Base-by-base conservation (phyloP, 108 stramenopile species). In the Cyclotella baltica region DNA sequence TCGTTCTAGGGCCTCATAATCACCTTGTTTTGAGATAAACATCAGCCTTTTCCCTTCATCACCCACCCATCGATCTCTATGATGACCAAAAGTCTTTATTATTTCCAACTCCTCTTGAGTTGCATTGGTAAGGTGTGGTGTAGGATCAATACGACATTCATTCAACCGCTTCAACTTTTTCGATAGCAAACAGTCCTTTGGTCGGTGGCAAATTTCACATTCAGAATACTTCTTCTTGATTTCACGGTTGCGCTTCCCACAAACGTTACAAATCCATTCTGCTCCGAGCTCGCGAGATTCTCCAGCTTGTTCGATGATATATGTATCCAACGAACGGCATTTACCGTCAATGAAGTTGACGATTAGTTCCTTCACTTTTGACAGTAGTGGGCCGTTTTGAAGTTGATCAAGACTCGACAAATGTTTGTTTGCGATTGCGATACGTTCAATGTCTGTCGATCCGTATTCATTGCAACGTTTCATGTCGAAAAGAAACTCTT, bases 401-500 rank as follows among this genome's bases (percentile, higher is more conserved):
- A 75, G 74, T 63, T 22, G 18, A 0, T 38, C 38, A 13, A 66
- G 23, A 18, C 53, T 53, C 9, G 38, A 62, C 9, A 55, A 6
- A n/a, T 53, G 59, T 48, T 65, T 11, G 1, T 28, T 35, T 56
- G 62, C 43, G 28, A 56, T 56, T 0, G 58, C 63, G 2, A 40
- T 38, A 19, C 74, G 46, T 40, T 66, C 74, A 0, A 33, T 15
- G 13, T 65, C 52, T 2, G 34, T 47, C n/a, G 64, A 46, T 47
- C 73, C 73, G 37, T 52, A n/a, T 48, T 36, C 57, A 10, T n/a
- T 31, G 19, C 62, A 75, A 16, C 29, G 50, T 66, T 75, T 75
- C 64, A 75, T 64, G 19, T 75, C 74, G 1, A 40, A 28, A 29
- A 75, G 22, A 40, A 75, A 75, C 16, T 51, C 28, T 66, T 75